Evolutionary conservation across 1,139 yeast species (phyloP), one percentile per base, ranked within the genome.

Genomic region (Geotrichum carabidarum): DNA sequence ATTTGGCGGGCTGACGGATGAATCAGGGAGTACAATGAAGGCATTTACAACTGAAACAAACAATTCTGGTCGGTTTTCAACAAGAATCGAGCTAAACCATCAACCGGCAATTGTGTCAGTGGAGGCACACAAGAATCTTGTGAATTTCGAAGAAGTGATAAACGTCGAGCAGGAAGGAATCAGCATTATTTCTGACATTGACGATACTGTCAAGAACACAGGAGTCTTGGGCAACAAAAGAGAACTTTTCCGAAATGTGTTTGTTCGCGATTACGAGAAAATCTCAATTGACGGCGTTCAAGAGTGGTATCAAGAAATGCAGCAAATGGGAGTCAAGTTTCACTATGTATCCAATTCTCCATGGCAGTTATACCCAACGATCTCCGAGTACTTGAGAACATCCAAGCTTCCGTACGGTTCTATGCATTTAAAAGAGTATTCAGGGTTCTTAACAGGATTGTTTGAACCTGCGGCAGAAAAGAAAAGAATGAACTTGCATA

Each of bases 301-400:
- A 0, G 74, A 77, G 34, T 89, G 96, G 91, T 89, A 81, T 66
- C 66, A 74, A 46, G 63, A 71, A 60, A 64, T 82, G 59, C 41
- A 44, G 4, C 55, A 59, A 1, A 60, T 63, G 11, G 76, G 80
- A 5, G 78, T 85, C 9, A 74, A 82, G 35, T 83, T 88, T 65
- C 96, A 90, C 67, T 94, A 93, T 66, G 98, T 94, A 1, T 90
- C 97, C 5, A 94, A 94, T 68, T 84, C 96, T 1, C 99, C 99
- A 0, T 86, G 95, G 82, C 98, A 91, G 68, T 71, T 93, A 37
- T 90, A 77, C 68, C 78, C 84, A 9, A 77, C 84, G 7, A 78
- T 93, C 48, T 66, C 74, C 17, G 80, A 82, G 50, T 93, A 84
- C 69, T 73, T 85, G 65, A 67, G 73, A 37, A 66, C 73, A 36